Conservation (phyloP, 2,329 filamentous ascomycete genomes). For the Apiospora phragmitis region DNA sequence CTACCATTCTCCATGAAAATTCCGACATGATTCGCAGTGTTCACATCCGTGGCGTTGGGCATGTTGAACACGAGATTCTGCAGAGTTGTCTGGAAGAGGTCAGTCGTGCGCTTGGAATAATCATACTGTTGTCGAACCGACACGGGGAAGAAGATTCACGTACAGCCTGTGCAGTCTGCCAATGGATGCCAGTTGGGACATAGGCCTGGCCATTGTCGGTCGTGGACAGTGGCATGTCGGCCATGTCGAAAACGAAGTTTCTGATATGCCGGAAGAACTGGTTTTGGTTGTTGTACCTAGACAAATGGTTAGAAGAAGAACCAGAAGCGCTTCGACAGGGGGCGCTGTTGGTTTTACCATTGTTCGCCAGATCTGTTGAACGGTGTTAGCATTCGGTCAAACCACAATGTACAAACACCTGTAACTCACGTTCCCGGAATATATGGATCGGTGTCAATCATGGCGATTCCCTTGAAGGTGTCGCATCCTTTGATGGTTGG, state of each 20-base stretch:
- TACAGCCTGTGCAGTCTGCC: constrained; percentile 57
- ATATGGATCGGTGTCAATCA: constrained; percentile 19
- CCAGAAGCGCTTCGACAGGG: neutral
- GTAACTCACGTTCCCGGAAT: constrained; percentile 11
- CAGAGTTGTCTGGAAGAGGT: constrained; percentile 39
- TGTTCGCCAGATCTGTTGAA: constrained; percentile 30
- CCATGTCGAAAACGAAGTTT: constrained; percentile 51
- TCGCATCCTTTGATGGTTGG: constrained; percentile 61
- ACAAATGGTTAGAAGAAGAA: neutral
- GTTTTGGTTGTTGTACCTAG: constrained; percentile 50
- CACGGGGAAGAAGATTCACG: neutral
- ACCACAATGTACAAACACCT: neutral
- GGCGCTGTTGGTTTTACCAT: constrained; percentile 33
- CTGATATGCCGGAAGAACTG: constrained; percentile 56
- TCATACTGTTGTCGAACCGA: no score
- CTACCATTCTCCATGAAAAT: constrained; percentile 62
- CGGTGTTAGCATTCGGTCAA: neutral
- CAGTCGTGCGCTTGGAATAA: neutral
- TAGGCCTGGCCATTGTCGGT: constrained; percentile 44
- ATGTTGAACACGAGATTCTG: constrained; percentile 62
- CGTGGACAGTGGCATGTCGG: constrained; percentile 60
- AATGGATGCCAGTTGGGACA: constrained; percentile 54
- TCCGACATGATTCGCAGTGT: constrained; percentile 48
- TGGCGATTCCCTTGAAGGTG: constrained; percentile 45
- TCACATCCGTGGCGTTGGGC: constrained; percentile 35